These are phyloP conservation scores for Boletus mariae DNA, from an alignment of 1,284 basidiomycete species.

Conservation along the genomic window DNA sequence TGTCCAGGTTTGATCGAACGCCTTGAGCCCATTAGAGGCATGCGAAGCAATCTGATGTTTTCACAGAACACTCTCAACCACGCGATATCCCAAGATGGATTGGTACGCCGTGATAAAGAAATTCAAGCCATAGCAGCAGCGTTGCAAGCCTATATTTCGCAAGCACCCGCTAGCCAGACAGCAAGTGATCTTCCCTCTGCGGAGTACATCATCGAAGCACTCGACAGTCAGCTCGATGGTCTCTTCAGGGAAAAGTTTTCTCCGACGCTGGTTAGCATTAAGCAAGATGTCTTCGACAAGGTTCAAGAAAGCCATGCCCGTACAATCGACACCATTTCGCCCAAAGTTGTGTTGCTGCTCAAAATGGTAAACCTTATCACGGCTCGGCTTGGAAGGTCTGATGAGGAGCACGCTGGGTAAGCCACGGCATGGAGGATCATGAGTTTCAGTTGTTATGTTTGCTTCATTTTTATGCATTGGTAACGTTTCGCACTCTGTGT, in stretches of 20 bases:
- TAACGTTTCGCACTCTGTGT: not conserved
- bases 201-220: constrained; percentile 40
- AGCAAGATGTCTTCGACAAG: constrained; percentile 36
- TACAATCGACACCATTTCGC: constrained; percentile 38
- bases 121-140: constrained; percentile 41
- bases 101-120: constrained; percentile 25
- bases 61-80: constrained; percentile 17
- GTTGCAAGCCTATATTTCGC: constrained; percentile 36
- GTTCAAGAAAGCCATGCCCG: constrained; percentile 37
- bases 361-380: constrained; percentile 31
- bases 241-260: constrained; percentile 38
- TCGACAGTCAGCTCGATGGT: constrained; percentile 39
- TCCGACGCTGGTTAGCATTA: constrained; percentile 37
- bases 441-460: not conserved
- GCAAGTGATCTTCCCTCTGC: constrained; percentile 32
- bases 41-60: constrained; percentile 1
- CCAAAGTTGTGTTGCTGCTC: constrained; percentile 33
- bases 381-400: constrained; percentile 28
- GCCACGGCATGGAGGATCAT: not conserved
- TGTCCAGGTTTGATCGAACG: constrained; percentile 26
- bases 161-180: constrained; percentile 28
- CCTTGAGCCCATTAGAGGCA: not conserved
- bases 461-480: not conserved
- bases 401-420: constrained; percentile 17
- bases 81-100: constrained; percentile 11